Percentiles rank a stretch among this genome's conserved stretches.
These are phyloP conservation scores for Chenopodium album DNA, from an alignment of 148 eudicot species.

Conservation along the genomic window DNA sequence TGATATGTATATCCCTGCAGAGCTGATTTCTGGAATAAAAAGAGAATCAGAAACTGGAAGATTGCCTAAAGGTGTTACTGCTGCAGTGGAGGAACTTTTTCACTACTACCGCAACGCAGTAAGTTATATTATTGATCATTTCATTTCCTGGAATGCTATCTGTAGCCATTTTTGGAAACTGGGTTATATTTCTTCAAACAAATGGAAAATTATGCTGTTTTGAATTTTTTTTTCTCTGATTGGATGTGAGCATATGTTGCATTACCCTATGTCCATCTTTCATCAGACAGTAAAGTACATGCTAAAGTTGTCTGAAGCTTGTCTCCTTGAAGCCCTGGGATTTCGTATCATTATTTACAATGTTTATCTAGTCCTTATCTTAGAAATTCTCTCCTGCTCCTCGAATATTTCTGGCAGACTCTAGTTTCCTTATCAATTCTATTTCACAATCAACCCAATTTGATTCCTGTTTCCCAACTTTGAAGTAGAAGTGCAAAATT, in stretches of 20 bases:
- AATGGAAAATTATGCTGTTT: not conserved
- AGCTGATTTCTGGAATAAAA: conserved; percentile 62
- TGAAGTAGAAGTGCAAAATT: conserved; percentile 7
- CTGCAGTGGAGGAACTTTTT: conserved; percentile 80
- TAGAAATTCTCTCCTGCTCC: not conserved
- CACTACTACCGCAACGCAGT: conserved; percentile 79
- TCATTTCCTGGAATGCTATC: not conserved
- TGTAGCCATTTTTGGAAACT: not conserved
- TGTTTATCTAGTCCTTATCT: not conserved
- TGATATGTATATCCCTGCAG: conserved; percentile 37
- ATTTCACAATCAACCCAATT: not conserved
- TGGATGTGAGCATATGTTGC: not conserved
- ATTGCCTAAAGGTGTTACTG: conserved; percentile 64
- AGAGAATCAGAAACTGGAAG: conserved; percentile 68
- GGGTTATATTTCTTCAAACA: conserved; percentile 2
- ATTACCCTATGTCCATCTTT: conserved; percentile 1
- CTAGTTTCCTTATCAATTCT: not conserved
- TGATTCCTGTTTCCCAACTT: not conserved
- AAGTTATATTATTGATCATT: conserved; percentile 28
- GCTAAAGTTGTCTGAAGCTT: conserved; percentile 2
- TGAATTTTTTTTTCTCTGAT: not conserved
- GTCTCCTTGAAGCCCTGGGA: not conserved
- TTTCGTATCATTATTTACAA: not conserved
- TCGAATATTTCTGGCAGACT: not conserved
- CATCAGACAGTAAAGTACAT: not conserved